These are phyloP conservation scores for Plicaturopsis crispa DNA, from an alignment of 768 basidiomycete genomes.

Conservation along the genomic window DNA sequence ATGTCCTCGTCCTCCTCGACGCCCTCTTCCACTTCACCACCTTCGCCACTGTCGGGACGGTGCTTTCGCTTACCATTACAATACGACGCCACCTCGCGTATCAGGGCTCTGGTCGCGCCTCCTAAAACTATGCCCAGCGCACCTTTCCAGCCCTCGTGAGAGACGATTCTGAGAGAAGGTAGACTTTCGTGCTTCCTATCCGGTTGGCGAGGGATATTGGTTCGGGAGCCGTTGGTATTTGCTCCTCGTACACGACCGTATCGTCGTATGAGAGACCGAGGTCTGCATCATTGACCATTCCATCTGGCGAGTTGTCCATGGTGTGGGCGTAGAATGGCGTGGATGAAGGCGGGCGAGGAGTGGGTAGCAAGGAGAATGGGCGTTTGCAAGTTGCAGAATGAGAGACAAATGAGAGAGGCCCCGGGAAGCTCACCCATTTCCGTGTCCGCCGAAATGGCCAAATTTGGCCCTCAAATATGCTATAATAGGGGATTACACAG, in stretches of 20 bases:
- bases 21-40: constrained; percentile 25
- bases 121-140: constrained; percentile 28
- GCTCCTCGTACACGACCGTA: constrained; percentile 48
- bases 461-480: too few relatives aligned
- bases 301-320: constrained; percentile 45
- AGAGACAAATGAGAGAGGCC: constrained; percentile 4
- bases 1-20: constrained; percentile 18
- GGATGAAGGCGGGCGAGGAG: constrained; percentile 6
- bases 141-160: constrained; percentile 63
- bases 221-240: constrained; percentile 30
- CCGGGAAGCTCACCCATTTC: too few relatives aligned
- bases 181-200: constrained; percentile 71
- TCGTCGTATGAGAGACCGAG: constrained; percentile 46
- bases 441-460: too few relatives aligned
- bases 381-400: constrained; percentile 2
- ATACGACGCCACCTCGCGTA: too few relatives aligned
- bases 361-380: constrained; percentile 5
- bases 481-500: too few relatives aligned
- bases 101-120: constrained; percentile 3
- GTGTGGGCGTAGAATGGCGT: constrained; percentile 5
- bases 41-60: constrained; percentile 29
- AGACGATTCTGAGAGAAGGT: constrained; percentile 65
- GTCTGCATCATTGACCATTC: constrained; percentile 22
- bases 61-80: constrained; percentile 39
- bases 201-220: constrained; percentile 47